Base-by-base conservation (phyloP, 495 filamentous ascomycete genomes). In the Cercophora samala region DNA sequence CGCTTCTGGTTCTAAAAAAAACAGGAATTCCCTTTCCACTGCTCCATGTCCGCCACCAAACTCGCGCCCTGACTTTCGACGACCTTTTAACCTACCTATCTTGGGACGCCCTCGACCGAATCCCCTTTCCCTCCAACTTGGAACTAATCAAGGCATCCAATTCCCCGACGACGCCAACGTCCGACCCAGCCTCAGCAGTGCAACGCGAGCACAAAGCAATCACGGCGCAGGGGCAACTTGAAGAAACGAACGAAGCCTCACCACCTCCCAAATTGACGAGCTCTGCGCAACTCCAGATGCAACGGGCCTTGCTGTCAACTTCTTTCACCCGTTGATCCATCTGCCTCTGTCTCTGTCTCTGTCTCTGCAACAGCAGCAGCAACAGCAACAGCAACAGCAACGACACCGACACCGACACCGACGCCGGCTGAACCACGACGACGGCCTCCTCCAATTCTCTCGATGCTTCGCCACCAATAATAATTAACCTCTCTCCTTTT, bases 391-490 rank as follows among this genome's bases (percentile, higher is more conserved):
- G n/a, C n/a, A n/a, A n/a, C n/a, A n/a, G 21, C 53, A 18, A 55
- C 53, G 3, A 18, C 53, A 15, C 4, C 17, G 13, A 54, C 13
- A 21, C 3, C 52, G 13, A 54, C 17, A 15, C 4, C 52, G 52
- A 54, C 52, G 5, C 19, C 56, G 56, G 15, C 56, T 19, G 56
- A 58, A 23, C 23, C 22, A 22, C 9, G 9, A 23, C n/a, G n/a
- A n/a, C n/a, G n/a, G n/a, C n/a, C n/a, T n/a, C 8, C 19, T 19
- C 17, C 19, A 58, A n/a, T n/a, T 25, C 24, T 29, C 21, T 60
- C 25, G 32, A 62, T 62, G 60, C 29, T 18, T 29, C 60, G 60
- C 60, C n/a, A n/a, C 60, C 60, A 46, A 62, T 62, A 62, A 62
- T 62, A 25, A 32, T 62, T 62, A 62, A 11, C 29, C 18, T 8